These are phyloP conservation scores for Periconia digitata DNA, from an alignment of 2,329 filamentous ascomycete genomes.

Conservation along the genomic window DNA sequence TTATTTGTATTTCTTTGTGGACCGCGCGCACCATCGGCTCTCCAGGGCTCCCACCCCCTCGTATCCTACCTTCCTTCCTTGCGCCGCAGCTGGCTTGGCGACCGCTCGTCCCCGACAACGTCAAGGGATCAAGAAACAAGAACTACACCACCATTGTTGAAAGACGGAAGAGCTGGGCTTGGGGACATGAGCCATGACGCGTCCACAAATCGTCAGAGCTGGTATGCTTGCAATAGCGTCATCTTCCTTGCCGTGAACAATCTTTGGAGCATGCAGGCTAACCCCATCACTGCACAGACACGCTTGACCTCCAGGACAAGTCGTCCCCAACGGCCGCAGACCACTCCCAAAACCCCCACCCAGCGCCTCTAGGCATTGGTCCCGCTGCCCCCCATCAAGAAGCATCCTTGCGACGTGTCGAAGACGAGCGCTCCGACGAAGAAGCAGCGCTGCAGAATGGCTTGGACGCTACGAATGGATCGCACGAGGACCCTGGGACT, in stretches of 20 bases:
- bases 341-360: constrained; percentile 63
- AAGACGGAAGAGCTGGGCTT: background rate
- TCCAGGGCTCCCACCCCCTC: constrained; percentile 13
- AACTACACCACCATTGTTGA: constrained; percentile 6
- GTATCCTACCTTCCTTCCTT: no score
- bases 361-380: constrained; percentile 54
- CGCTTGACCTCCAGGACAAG: constrained; percentile 89
- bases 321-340: constrained; percentile 81
- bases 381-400: constrained; percentile 79
- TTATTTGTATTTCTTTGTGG: constrained; percentile 2
- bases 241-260: background rate
- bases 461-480: constrained; percentile 44
- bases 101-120: constrained; percentile 13
- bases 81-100: constrained; percentile 31
- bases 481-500: constrained; percentile 55
- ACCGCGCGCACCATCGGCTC: background rate
- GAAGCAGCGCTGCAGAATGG: constrained; percentile 67
- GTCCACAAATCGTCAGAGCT: constrained; percentile 59
- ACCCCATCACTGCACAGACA: constrained; percentile 63
- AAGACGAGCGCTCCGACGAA: constrained; percentile 70
- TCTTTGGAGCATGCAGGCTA: background rate
- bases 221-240: constrained; percentile 42
- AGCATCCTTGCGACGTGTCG: constrained; percentile 77
- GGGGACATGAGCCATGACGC: constrained; percentile 52
- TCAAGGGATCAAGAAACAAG: constrained; percentile 5